Evolutionary conservation across 129 eudicot species (phyloP).

Genomic region (Escallonia herrerae): DNA sequence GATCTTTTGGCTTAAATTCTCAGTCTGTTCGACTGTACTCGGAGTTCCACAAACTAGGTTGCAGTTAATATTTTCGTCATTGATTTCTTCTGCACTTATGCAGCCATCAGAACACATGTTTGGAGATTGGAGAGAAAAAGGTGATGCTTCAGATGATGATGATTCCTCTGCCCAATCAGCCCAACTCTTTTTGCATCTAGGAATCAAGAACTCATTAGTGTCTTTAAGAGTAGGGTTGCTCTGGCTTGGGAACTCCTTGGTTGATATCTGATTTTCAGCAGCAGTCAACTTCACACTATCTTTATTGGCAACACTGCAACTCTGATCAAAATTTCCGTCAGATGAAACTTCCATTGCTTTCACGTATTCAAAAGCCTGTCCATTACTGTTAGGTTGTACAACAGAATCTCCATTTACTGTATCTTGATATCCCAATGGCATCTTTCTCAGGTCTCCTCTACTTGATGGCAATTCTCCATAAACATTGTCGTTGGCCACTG

Average conservation of each 20-base stretch:
- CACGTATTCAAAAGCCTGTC: neutral
- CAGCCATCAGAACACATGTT: neutral
- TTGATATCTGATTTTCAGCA: constrained; percentile 9
- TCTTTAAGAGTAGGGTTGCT: neutral
- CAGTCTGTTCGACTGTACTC: constrained; percentile 7
- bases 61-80: constrained; percentile 44
- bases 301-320: neutral
- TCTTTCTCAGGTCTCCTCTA: too few relatives aligned
- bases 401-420: neutral
- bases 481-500: neutral
- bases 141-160: neutral
- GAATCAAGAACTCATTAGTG: neutral
- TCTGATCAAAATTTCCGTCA: constrained; percentile 1
- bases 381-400: too few relatives aligned
- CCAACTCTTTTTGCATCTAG: constrained; percentile 53
- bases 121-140: neutral
- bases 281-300: too few relatives aligned
- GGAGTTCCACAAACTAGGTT: constrained; percentile 26
- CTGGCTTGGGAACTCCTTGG: constrained; percentile 5
- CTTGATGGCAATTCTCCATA: neutral
- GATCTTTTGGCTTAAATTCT: constrained; percentile 16
- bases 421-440: neutral
- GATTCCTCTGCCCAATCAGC: constrained; percentile 89
- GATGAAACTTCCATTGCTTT: neutral
- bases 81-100: constrained; percentile 5